Evolutionary conservation across 805 yeast species (phyloP).

Genomic region (Limtongia smithiae): DNA sequence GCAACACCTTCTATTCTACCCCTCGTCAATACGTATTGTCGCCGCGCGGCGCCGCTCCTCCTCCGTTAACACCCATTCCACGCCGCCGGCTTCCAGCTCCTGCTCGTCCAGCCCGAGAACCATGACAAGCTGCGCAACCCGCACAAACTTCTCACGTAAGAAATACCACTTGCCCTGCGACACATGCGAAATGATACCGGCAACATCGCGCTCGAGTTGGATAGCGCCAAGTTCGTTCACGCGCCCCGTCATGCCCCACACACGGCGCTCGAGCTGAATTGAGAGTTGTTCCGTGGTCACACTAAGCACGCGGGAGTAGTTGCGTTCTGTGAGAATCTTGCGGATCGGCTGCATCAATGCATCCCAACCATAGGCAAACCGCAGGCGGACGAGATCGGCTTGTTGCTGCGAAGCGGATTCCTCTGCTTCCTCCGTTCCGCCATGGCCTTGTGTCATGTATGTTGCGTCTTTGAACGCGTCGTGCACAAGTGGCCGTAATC

Average conservation of each 20-base stretch:
- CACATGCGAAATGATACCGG: conserved; percentile 66
- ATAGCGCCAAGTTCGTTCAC: conserved; percentile 82
- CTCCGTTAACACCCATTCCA: conserved; percentile 73
- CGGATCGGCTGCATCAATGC: conserved; percentile 60
- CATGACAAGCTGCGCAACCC: conserved; percentile 80
- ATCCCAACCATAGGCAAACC: conserved; percentile 64
- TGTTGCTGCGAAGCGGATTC: conserved; percentile 22
- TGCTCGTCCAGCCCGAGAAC: conserved; percentile 78
- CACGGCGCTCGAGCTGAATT: conserved; percentile 56
- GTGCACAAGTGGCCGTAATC: conserved; percentile 38
- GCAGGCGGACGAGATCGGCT: conserved; percentile 30
- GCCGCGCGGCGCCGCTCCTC: conserved; percentile 67
- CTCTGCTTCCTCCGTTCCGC: conserved; percentile 25
- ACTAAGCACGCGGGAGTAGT: conserved; percentile 49
- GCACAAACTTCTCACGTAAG: conserved; percentile 70
- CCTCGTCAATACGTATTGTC: conserved; percentile 46
- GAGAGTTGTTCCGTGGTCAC: conserved; percentile 55
- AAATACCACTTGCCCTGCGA: conserved; percentile 63
- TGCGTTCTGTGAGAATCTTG: conserved; percentile 52
- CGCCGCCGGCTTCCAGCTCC: conserved; percentile 45
- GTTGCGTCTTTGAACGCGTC: conserved; percentile 43
- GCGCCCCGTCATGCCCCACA: conserved; percentile 62
- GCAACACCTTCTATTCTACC: not conserved
- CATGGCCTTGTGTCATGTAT: conserved; percentile 34
- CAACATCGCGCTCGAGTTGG: conserved; percentile 75